Evolutionary conservation across 2,329 filamentous ascomycete genomes (phyloP), one percentile per base, ranked within the genome.

Genomic region (Aureobasidium namibiae): DNA sequence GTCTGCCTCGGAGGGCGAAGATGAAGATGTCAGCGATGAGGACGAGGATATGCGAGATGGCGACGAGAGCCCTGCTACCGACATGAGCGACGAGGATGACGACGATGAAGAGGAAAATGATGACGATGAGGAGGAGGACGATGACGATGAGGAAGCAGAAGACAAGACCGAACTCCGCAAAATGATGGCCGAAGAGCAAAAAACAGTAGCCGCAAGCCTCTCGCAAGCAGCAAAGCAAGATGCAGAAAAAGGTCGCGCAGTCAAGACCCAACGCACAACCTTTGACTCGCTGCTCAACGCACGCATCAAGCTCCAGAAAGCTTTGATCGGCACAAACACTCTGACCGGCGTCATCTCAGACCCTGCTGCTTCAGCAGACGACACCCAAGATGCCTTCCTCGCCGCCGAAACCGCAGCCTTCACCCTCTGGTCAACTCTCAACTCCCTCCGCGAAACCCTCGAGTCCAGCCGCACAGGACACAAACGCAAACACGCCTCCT

Each of bases 271-370:
- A 74, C 85, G 91, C 54, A 87, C 86, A 62, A 84, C 87, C 0
- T 99, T 96, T 68, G 92, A 97, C 66, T 84, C 89, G 0, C 82
- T 97, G 0, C 81, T 99, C 33, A 95, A 96, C 74, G 82, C 91
- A 14, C 86, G 94, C 21, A 96, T 99, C 68, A 89, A 92, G 62
- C 76, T 99, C 18, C 95, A 99, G 72, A 97, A 96, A 72, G 90
- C 89, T 1, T 75, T 99, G 14, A 82, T 94, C 16, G 86, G 89
- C 0, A 83, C 87, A 26, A 96, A 96, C 72, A 87, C 90, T 1
- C 78, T 95, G 41, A 72, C 80, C 14, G 68, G 65, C 3, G 65
- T 72, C 63, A 62, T 65, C 3, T 13, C 41, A 2, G 8, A 14
- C n/a, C n/a, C 57, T 14, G 45, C 57, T 14, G 45, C 56, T 16